Evolutionary conservation across 2,329 filamentous ascomycete species (phyloP).

Genomic region (Coleophoma cylindrospora): DNA sequence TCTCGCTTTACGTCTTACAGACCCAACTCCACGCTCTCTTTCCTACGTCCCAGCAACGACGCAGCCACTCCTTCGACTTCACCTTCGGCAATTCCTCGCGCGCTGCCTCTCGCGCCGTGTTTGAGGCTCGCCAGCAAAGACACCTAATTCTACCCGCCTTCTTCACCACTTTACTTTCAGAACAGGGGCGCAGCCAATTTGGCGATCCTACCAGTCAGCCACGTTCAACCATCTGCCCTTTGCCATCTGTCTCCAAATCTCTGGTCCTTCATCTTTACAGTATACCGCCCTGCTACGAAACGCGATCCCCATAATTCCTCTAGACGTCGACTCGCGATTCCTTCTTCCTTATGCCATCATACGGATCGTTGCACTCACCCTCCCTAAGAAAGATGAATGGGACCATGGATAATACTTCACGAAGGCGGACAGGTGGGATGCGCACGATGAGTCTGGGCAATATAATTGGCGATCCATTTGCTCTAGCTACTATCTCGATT

Average conservation of each 20-base stretch:
- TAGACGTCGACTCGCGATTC: slow-evolving; percentile 4
- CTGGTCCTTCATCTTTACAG: slow-evolving; percentile 10
- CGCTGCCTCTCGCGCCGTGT: too few relatives aligned
- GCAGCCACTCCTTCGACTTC: too few relatives aligned
- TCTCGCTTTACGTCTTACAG: too few relatives aligned
- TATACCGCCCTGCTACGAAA: too few relatives aligned
- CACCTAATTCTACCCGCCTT: not conserved
- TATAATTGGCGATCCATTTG: slow-evolving; percentile 94
- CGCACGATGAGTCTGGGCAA: slow-evolving; percentile 72
- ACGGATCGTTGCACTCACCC: slow-evolving; percentile 68
- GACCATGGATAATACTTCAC: slow-evolving; percentile 46
- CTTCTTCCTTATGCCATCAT: slow-evolving; percentile 56
- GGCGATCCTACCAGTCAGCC: slow-evolving; percentile 9
- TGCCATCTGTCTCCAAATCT: slow-evolving; percentile 3
- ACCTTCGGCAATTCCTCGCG: too few relatives aligned
- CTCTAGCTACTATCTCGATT: slow-evolving; percentile 90
- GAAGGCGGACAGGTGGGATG: slow-evolving; percentile 44
- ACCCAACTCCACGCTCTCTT: too few relatives aligned
- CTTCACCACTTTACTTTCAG: not conserved
- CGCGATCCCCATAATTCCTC: slow-evolving; percentile 8
- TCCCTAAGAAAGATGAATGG: slow-evolving; percentile 79
- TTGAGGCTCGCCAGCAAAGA: too few relatives aligned
- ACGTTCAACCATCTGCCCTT: slow-evolving; percentile 10
- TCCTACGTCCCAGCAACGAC: too few relatives aligned
- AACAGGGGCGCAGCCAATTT: slow-evolving; percentile 1